A percentile compares a stretch with the other conserved stretches of the same genome.
These are phyloP conservation scores for Nitzschia sp. DNA, from an alignment of 108 stramenopile genomes.

Conservation along the genomic window DNA sequence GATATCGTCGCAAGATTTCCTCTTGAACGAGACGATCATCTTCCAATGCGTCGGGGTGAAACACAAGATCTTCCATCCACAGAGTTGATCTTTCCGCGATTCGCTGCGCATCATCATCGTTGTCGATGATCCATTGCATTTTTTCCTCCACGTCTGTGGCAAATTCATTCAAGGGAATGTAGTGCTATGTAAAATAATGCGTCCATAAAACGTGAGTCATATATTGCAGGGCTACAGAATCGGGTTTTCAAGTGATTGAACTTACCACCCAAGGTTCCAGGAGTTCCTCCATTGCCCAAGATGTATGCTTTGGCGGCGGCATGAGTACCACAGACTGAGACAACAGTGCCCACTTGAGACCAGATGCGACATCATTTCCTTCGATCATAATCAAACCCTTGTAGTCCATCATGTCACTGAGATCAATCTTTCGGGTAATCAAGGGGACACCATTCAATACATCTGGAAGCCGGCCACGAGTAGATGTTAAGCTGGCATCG, in stretches of 20 bases:
- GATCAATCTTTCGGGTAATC: constrained; percentile 24
- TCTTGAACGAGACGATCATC: constrained; percentile 51
- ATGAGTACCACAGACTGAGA: constrained; percentile 74
- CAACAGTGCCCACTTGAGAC: constrained; percentile 69
- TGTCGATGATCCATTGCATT: constrained; percentile 70
- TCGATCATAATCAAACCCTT: constrained; percentile 70
- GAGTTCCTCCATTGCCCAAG: constrained; percentile 78
- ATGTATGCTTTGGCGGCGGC: constrained; percentile 63
- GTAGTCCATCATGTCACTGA: constrained; percentile 36
- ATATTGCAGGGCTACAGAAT: not conserved
- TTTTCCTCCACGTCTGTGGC: constrained; percentile 63
- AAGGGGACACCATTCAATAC: constrained; percentile 45
- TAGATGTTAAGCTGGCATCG: constrained; percentile 64
- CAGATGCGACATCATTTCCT: constrained; percentile 83
- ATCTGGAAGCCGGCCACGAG: constrained; percentile 45
- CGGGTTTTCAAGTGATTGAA: not conserved
- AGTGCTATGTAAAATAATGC: constrained; percentile 41
- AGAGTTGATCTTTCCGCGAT: constrained; percentile 70
- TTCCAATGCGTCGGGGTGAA: constrained; percentile 55
- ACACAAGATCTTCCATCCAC: constrained; percentile 73
- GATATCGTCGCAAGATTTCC: constrained; percentile 48
- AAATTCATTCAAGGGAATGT: constrained; percentile 65
- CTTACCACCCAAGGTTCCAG: constrained; percentile 67
- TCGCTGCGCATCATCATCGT: constrained; percentile 56
- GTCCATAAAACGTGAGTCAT: not conserved